A percentile compares a stretch with the other conserved stretches of the same genome.
Evolutionary conservation across 1,284 basidiomycete genomes (phyloP).

Genomic region (Tilletia caries): DNA sequence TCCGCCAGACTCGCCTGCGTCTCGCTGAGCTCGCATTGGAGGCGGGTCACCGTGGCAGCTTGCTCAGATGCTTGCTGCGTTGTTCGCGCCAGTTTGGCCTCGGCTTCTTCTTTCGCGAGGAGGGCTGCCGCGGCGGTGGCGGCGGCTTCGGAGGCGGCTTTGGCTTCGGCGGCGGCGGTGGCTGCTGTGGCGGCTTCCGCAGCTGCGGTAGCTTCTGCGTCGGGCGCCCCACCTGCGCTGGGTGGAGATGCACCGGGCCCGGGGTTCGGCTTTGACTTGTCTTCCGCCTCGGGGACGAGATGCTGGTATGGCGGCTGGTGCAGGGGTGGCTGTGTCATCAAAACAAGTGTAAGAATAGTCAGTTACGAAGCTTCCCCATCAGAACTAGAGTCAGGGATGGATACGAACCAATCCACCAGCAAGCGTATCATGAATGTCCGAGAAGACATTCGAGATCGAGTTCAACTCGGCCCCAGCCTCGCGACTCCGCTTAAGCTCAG

Average conservation of each 20-base stretch:
- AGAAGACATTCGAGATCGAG: conserved; percentile 75
- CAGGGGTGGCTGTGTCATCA: conserved; percentile 52
- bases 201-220: conserved; percentile 18
- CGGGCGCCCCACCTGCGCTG: background rate
- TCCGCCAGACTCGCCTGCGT: conserved; percentile 75
- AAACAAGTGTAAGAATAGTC: conserved; percentile 54
- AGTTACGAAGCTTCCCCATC: background rate
- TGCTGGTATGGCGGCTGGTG: conserved; percentile 48
- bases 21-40: conserved; percentile 79
- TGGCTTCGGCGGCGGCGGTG: conserved; percentile 19
- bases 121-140: conserved; percentile 15
- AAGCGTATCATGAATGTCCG: conserved; percentile 85
- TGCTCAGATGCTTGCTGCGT: background rate
- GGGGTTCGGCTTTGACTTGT: conserved; percentile 18
- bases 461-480: conserved; percentile 88
- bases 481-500: conserved; percentile 86
- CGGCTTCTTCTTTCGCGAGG: conserved; percentile 3
- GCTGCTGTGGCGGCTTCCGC: conserved; percentile 25
- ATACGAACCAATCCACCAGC: conserved; percentile 63
- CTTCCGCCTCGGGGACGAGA: conserved; percentile 26
- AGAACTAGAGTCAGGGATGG: background rate
- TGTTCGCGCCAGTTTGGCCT: background rate
- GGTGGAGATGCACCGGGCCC: background rate
- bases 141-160: conserved; percentile 46
- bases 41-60: conserved; percentile 53